These are phyloP conservation scores for Phialophora macrospora DNA, from an alignment of 2,329 filamentous ascomycete species.

Conservation along the genomic window DNA sequence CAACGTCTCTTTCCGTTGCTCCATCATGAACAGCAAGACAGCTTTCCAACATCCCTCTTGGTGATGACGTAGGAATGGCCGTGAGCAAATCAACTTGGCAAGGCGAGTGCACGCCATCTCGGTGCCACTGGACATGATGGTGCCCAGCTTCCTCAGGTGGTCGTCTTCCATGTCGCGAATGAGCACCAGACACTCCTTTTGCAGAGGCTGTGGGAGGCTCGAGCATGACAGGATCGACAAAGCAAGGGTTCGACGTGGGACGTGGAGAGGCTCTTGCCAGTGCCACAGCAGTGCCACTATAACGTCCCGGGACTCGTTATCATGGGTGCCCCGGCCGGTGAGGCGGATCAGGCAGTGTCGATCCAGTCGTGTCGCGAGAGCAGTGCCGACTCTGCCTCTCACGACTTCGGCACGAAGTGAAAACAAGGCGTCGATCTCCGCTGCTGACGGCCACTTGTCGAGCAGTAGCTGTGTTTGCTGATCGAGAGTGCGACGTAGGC, in stretches of 20 bases:
- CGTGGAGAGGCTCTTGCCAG: background rate
- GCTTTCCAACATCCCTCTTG: background rate
- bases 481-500: background rate
- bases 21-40: slow-evolving; percentile 1
- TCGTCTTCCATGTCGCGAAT: slow-evolving; percentile 1
- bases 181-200: background rate
- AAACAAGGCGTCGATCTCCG: background rate
- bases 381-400: background rate
- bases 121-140: background rate
- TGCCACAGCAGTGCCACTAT: background rate
- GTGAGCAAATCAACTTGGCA: slow-evolving; percentile 1
- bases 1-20: background rate
- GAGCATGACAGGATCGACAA: background rate
- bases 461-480: background rate
- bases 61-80: background rate
- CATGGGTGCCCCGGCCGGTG: background rate
- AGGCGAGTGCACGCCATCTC: background rate
- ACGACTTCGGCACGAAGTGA: background rate
- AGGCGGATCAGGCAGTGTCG: background rate
- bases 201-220: background rate
- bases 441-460: background rate
- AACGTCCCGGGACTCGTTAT: background rate
- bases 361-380: background rate
- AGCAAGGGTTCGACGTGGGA: background rate
- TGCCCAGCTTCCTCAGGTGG: background rate